These are phyloP conservation scores for Aspergillus heteromorphus DNA, from an alignment of 495 filamentous ascomycete species.

Conservation along the genomic window DNA sequence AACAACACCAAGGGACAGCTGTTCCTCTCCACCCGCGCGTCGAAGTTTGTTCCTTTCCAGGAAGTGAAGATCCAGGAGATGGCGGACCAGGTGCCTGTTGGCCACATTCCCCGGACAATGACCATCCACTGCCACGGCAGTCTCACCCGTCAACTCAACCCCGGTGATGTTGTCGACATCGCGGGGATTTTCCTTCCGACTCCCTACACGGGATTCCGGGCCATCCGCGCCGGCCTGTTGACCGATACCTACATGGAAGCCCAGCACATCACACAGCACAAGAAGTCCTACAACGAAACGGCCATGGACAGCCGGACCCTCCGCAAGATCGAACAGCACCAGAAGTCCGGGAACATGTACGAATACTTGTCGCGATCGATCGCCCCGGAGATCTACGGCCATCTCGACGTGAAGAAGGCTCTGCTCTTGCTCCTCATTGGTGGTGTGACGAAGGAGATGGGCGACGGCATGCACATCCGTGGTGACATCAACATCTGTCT, in stretches of 20 bases:
- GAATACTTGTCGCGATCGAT: slow-evolving; percentile 93
- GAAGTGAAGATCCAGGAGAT: slow-evolving; percentile 98
- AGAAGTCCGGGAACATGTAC: slow-evolving; percentile 82
- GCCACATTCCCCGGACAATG: slow-evolving; percentile 87
- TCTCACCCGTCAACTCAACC: slow-evolving; percentile 78
- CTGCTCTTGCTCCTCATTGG: slow-evolving; percentile 90
- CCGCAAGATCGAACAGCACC: slow-evolving; percentile 74
- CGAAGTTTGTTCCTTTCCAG: slow-evolving; percentile 96
- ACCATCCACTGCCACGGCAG: slow-evolving; percentile 87
- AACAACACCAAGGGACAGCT: slow-evolving; percentile 93
- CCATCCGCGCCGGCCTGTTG: slow-evolving; percentile 87
- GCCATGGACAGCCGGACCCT: slow-evolving; percentile 69
- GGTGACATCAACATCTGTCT: slow-evolving; percentile 98
- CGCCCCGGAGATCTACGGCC: slow-evolving; percentile 94
- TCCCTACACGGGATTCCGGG: slow-evolving; percentile 95
- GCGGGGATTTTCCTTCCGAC: slow-evolving; percentile 94
- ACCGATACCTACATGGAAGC: slow-evolving; percentile 97
- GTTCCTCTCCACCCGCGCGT: slow-evolving; percentile 86
- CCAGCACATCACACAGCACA: slow-evolving; percentile 89
- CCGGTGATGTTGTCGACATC: slow-evolving; percentile 89
- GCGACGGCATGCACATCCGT: slow-evolving; percentile 96
- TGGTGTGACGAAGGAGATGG: slow-evolving; percentile 94
- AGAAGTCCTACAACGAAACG: slow-evolving; percentile 91
- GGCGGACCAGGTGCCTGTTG: slow-evolving; percentile 95
- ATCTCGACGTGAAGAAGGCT: slow-evolving; percentile 96